Evolutionary conservation across 2,329 filamentous ascomycete species (phyloP).

Genomic region (Stemphylium vesicarium): DNA sequence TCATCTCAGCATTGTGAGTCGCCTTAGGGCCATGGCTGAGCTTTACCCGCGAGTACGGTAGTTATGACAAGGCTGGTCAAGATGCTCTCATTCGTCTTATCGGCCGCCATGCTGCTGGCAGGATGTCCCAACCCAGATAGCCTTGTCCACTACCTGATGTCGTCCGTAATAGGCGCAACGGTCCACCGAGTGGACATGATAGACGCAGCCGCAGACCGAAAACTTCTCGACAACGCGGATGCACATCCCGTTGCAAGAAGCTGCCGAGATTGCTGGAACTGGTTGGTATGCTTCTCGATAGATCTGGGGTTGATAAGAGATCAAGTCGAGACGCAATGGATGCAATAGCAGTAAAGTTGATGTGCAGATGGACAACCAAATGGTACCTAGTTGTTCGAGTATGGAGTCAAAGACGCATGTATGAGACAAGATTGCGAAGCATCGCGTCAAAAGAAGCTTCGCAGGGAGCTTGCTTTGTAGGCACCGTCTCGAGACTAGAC

Average conservation of each 20-base stretch:
- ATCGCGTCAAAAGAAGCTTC: not conserved
- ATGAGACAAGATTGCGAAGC: not conserved
- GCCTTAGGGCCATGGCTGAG: too few species aligned
- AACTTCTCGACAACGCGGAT: constrained; percentile 46
- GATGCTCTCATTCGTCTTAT: not conserved
- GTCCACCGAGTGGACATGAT: constrained; percentile 46
- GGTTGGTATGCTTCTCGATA: not conserved
- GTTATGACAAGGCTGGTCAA: not conserved
- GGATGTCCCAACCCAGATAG: constrained; percentile 40
- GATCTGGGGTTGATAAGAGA: not conserved
- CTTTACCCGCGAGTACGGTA: not conserved
- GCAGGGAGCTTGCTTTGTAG: not conserved
- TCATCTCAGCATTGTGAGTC: too few species aligned
- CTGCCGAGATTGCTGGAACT: not conserved
- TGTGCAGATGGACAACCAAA: not conserved
- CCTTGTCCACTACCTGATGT: constrained; percentile 37
- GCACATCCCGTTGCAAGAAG: constrained; percentile 36
- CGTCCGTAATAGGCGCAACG: constrained; percentile 42
- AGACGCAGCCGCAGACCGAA: constrained; percentile 47
- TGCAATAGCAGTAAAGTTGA: too few species aligned
- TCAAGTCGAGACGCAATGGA: not conserved
- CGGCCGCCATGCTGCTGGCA: constrained; percentile 29
- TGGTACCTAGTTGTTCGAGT: not conserved
- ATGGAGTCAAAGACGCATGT: not conserved
- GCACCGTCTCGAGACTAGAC: constrained; percentile 2